Evolutionary conservation across 2,329 filamentous ascomycete genomes (phyloP), one percentile per base, ranked within the genome.

Genomic region (Calonectria hongkongensis): DNA sequence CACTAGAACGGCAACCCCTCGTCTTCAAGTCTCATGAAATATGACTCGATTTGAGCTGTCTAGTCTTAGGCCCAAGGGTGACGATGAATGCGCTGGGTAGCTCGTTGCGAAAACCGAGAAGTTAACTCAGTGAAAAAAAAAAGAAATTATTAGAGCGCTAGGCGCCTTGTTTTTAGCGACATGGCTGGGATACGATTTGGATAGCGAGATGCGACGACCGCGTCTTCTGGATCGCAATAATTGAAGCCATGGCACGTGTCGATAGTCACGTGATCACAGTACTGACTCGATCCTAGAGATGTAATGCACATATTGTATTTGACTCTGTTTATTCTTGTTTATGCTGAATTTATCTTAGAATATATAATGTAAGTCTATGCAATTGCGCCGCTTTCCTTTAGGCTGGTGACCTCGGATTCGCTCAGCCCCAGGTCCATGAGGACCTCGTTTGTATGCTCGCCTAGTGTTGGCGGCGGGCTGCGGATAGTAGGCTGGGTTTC

Each of bases 381-480:
- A 15, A 98, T 87, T 2, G 95, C 91, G 0, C 95, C 95, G 63
- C 91, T 89, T 39, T 87, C 85, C 79, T 89, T 94, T 75, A 98
- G 83, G 12, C 83, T 84, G 48, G 87, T 82, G 68, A 98, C 93
- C 63, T 93, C 88, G 0, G 83, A 84, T 58, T 87, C 84, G 18
- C 84, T 87, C 76, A 94, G 86, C 0, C 92, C 91, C 21, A 97
- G 81, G 28, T 90, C 88, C 25, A 83, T 82, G 71, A 98, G 83
- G 6, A 98, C 89, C 82, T 97, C 94, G 76, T 95, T 88, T 0
- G 95, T 98, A 83, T 98, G 95, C 84, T 98, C 92, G 0, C 96
- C 97, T 41, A 99, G 85, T 9, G 93, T 94, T 1, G 97, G 97
- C 21, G 97, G 97, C 30, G 94, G 90, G 4, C 88, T 93, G 41